Evolutionary conservation across 1,284 basidiomycete genomes (phyloP).

Genomic region (Ganoderma sinense): DNA sequence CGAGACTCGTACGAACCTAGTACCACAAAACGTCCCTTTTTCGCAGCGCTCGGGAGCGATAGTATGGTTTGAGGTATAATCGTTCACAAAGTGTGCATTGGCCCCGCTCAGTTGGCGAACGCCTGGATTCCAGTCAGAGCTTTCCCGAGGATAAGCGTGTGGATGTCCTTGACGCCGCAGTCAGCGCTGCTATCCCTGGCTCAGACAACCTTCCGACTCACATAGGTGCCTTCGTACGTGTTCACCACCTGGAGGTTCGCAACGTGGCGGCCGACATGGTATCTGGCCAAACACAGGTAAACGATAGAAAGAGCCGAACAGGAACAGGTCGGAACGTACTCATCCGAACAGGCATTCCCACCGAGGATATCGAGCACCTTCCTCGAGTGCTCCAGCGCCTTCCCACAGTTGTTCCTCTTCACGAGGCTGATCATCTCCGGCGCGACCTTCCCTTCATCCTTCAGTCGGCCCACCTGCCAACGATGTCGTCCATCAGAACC

Average conservation of each 20-base stretch:
- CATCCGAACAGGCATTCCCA: constrained; percentile 90
- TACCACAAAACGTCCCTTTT: not conserved
- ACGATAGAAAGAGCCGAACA: not conserved
- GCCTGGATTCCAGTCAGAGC: constrained; percentile 89
- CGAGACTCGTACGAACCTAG: no score
- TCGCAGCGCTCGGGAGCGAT: not conserved
- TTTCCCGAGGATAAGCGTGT: constrained; percentile 90
- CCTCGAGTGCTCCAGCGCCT: constrained; percentile 85
- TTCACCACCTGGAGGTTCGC: constrained; percentile 93
- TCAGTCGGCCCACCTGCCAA: constrained; percentile 83
- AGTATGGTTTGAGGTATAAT: not conserved
- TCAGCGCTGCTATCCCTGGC: not conserved
- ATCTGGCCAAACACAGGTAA: constrained; percentile 50
- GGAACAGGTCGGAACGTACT: constrained; percentile 59
- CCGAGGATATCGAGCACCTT: constrained; percentile 89
- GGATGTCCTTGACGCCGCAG: constrained; percentile 67
- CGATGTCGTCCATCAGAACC: not conserved
- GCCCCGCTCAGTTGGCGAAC: constrained; percentile 59
- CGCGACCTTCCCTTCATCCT: constrained; percentile 81
- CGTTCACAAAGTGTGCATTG: no score
- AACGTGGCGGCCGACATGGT: constrained; percentile 90
- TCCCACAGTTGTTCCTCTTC: constrained; percentile 96
- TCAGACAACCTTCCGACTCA: constrained; percentile 39
- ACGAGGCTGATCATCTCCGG: constrained; percentile 96
- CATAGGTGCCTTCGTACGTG: constrained; percentile 87